Evolutionary conservation across 1,284 basidiomycete species (phyloP).

Genomic region (Cryptococcus hybrid): DNA sequence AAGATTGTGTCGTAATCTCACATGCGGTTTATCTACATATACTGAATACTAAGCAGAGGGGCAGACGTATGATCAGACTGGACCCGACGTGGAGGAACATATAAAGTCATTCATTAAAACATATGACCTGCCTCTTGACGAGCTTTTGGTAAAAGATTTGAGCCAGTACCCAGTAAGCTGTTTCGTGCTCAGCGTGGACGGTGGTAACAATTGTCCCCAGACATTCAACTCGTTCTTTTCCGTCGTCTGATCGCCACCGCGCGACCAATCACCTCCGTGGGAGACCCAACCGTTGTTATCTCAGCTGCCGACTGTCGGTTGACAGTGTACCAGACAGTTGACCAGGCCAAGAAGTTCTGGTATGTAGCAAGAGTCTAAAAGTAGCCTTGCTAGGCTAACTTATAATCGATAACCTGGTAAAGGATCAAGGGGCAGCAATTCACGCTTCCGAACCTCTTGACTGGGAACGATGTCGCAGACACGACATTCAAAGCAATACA

Average conservation of each 20-base stretch:
- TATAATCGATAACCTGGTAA: background rate
- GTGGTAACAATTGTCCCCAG: conserved; percentile 17
- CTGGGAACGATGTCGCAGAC: conserved; percentile 50
- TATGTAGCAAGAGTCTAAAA: conserved; percentile 27
- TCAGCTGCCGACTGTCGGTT: conserved; percentile 73
- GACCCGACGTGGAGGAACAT: conserved; percentile 52
- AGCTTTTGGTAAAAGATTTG: conserved; percentile 66
- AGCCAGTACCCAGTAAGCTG: conserved; percentile 55
- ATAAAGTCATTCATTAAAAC: conserved; percentile 72
- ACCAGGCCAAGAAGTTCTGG: conserved; percentile 67
- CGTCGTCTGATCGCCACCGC: conserved; percentile 64
- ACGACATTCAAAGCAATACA: conserved; percentile 52
- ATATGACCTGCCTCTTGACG: conserved; percentile 62
- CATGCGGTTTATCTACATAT: background rate
- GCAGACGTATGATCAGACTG: conserved; percentile 48
- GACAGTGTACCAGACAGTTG: conserved; percentile 63
- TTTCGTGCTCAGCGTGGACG: background rate
- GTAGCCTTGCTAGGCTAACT: background rate
- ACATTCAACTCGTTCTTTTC: conserved; percentile 81
- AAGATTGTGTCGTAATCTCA: conserved; percentile 12
- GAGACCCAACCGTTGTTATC: conserved; percentile 59
- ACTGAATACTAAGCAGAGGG: conserved; percentile 38
- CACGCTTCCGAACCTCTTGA: conserved; percentile 62
- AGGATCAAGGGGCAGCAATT: conserved; percentile 77
- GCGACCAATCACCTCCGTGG: conserved; percentile 63